These are phyloP conservation scores for Cadophora malorum DNA, from an alignment of 2,329 filamentous ascomycete species.

Conservation along the genomic window DNA sequence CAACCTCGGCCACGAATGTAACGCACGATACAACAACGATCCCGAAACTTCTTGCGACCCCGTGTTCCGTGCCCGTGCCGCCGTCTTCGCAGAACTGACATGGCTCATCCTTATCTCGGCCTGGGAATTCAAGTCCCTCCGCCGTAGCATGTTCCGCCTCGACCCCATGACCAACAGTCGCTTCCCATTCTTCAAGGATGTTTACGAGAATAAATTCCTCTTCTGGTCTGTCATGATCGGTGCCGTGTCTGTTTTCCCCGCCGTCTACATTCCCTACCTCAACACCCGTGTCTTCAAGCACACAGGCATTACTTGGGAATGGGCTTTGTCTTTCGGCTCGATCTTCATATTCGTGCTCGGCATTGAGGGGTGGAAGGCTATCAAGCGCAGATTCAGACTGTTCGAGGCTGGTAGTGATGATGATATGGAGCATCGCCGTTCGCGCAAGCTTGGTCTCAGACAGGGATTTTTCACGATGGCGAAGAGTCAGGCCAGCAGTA, in stretches of 20 bases:
- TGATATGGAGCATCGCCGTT: slow-evolving; percentile 24
- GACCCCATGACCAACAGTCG: slow-evolving; percentile 48
- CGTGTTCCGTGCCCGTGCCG: slow-evolving; percentile 61
- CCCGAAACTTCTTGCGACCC: slow-evolving; percentile 56
- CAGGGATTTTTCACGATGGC: slow-evolving; percentile 46
- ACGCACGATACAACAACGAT: slow-evolving; percentile 58
- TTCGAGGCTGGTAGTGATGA: slow-evolving; percentile 42
- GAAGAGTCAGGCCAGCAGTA: slow-evolving; percentile 32
- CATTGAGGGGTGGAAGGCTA: slow-evolving; percentile 67
- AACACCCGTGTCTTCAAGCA: slow-evolving; percentile 69
- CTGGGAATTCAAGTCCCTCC: slow-evolving; percentile 65
- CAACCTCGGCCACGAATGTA: slow-evolving; percentile 61
- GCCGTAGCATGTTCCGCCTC: slow-evolving; percentile 63
- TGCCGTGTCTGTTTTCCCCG: slow-evolving; percentile 60
- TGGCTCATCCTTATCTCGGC: slow-evolving; percentile 63
- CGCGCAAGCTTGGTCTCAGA: slow-evolving; percentile 38
- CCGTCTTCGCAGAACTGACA: slow-evolving; percentile 62
- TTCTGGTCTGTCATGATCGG: slow-evolving; percentile 62
- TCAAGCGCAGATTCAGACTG: slow-evolving; percentile 54
- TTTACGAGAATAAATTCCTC: slow-evolving; percentile 66
- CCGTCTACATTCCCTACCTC: slow-evolving; percentile 69
- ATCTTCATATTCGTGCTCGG: slow-evolving; percentile 64
- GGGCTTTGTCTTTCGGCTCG: slow-evolving; percentile 65
- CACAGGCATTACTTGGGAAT: slow-evolving; percentile 67
- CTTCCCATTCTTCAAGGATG: slow-evolving; percentile 50